Base-by-base conservation (phyloP, 2,329 filamentous ascomycete species). In the Pseudocercospora eumusae region DNA sequence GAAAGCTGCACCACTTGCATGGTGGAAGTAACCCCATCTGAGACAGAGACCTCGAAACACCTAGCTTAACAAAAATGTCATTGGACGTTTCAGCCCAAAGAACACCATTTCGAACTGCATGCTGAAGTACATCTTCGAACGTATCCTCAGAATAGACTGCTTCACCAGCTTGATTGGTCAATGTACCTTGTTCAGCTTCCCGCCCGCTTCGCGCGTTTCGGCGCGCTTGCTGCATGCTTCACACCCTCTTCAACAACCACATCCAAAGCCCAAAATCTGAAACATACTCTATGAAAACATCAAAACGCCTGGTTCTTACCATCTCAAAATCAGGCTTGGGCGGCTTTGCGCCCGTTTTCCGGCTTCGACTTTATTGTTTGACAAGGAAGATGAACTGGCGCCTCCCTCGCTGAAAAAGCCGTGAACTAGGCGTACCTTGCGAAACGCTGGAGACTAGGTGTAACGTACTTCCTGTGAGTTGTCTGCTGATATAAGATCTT, bases 381-480 rank as follows among this genome's bases (percentile, higher is more conserved):
- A 56, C 53, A 56, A 44, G 53, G 27, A 52, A 59, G 57, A 53
- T 57, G 57, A 56, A 50, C 44, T 40, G 52, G 49, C 33, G 57
- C 50, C 57, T 59, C 57, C 61, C 61, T 63, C 57, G 61, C 61
- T 56, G 47, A 44, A 40, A 40, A n/a, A 20, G 56, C 42, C 56
- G 50, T 49, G n/a, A 45, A 56, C 61, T 52, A 44, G 61, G 52
- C 44, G 33, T 53, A 54, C 61, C 61, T 63, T 63, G 61, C 61
- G 42, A 63, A 56, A 59, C 60, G 40, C 60, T 44, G 13, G 33
- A 40, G 28, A 20, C 47, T 56, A 44, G 15, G 36, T 56, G 53
- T 56, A 56, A 55, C 52, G 28, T 55, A 13, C 27, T 33, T 40
- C 5, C 28, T 31, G 28, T 8, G 8, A 31, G 28, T 56, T 57